Evolutionary conservation across 345 rosid species (phyloP).

Genomic region (Mangifera indica): DNA sequence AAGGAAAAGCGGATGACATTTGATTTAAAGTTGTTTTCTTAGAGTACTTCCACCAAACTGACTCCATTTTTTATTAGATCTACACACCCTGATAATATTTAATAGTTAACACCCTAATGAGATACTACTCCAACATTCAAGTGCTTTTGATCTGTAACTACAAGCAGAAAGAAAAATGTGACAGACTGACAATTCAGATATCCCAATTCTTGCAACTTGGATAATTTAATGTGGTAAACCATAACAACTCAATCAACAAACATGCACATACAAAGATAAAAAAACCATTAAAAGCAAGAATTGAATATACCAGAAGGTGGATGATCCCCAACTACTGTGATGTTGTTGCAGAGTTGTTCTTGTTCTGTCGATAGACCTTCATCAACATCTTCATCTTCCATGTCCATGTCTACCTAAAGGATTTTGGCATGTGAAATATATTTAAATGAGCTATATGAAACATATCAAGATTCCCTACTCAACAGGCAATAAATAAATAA

Average conservation of each 20-base stretch:
- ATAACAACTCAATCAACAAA: neutral
- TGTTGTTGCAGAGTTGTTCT: slow-evolving; percentile 42
- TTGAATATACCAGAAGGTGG: slow-evolving; percentile 42
- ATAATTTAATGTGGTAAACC: neutral
- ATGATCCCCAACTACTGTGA: slow-evolving; percentile 30
- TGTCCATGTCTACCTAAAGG: slow-evolving; percentile 89
- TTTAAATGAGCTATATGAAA: slow-evolving; percentile 11
- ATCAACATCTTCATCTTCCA: slow-evolving; percentile 68
- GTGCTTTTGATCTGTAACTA: no score
- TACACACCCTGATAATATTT: neutral
- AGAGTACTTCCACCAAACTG: neutral
- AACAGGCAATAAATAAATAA: neutral
- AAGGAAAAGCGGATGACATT: neutral
- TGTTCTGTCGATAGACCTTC: slow-evolving; percentile 32
- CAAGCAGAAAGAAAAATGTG: no score
- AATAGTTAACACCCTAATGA: no score
- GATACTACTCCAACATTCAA: no score
- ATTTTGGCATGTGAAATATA: slow-evolving; percentile 24
- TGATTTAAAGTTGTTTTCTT: no score
- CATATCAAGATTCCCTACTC: neutral
- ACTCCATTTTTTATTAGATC: neutral
- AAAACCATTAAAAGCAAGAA: slow-evolving; percentile 4
- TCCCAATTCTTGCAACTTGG: neutral
- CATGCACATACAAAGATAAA: neutral
- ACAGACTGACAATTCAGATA: no score